Base-by-base conservation (phyloP, 805 yeast species). In the Ogataea glucozyma region DNA sequence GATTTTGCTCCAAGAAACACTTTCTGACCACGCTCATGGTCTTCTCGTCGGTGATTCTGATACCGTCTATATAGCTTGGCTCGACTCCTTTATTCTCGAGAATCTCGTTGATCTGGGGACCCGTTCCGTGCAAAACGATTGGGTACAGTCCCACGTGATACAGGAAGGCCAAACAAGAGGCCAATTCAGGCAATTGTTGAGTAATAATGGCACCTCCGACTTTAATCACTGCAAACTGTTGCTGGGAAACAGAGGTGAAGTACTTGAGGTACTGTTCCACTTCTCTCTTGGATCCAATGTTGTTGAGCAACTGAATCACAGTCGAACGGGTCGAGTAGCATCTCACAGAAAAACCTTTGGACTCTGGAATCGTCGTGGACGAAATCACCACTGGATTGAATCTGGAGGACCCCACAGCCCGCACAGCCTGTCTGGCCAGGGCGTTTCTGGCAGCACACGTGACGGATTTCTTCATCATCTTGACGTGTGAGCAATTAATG, bases 131-230 rank as follows among this genome's bases (percentile, higher is more conserved):
- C 45, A 93, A 76, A 8, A 93, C 96, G 49, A 93, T 89, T 19
- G 99, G 99, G 59, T 89, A 93, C 47, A 93, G 76, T 10, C 99
- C 99, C 39, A 93, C 96, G 61, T 93, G 99, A 72, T 93, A 93
- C 52, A 93, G 72, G 67, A 93, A 93, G 4, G 98, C 97, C 51
- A 93, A 73, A 60, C 97, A 90, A 1, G 96, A 87, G 0, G 99
- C 99, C 55, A 93, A 72, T 68, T 91, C 96, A 8, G 89, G 85
- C 50, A 93, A 71, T 57, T 91, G 93, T 55, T 93, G 95, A 35
- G 98, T 91, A 65, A 93, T 93, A 58, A 93, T 91, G 27, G 99
- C 99, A 51, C 99, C 99, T 30, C 99, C 99, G 32, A 93, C 99
- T 65, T 93, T 93, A 67, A 93, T 93, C 32, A 93, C 97, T 3